phyloP scores from a whole-genome alignment of 176 grass and related monocot species.

The Stipa capillata region DNA sequence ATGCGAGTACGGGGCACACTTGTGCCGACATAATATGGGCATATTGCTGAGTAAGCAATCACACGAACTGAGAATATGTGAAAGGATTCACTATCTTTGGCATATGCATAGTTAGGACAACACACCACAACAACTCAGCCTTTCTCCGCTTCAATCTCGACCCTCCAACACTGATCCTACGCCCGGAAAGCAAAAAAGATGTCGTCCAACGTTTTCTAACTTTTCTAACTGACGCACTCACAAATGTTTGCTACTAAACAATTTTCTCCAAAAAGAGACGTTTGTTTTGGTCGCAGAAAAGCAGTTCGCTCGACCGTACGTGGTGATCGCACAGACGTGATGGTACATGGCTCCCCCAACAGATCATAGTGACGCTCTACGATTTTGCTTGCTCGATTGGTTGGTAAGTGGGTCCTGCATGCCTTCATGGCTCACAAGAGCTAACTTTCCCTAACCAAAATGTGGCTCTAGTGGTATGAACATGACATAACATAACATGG shows the following conservation, averaged over 20 bases:
- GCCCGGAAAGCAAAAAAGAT: too few relatives aligned
- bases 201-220: too few relatives aligned
- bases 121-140: background rate
- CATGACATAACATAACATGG: too few relatives aligned
- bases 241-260: too few relatives aligned
- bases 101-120: too few relatives aligned
- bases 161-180: background rate
- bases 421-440: background rate
- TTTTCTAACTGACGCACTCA: too few relatives aligned
- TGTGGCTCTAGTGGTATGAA: too few relatives aligned
- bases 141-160: background rate
- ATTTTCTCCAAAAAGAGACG: too few relatives aligned
- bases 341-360: background rate
- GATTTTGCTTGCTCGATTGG: background rate
- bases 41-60: background rate
- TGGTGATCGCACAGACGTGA: background rate
- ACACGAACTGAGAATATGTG: background rate
- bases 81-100: too few relatives aligned
- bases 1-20: conserved; percentile 7
- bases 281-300: too few relatives aligned
- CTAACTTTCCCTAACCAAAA: background rate
- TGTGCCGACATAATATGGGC: too few relatives aligned
- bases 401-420: conserved; percentile 2
- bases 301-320: background rate
- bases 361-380: background rate